Evolutionary conservation across 2,329 filamentous ascomycete species (phyloP), one percentile per base, ranked within the genome.

Genomic region (Sordariomycetes sp.): DNA sequence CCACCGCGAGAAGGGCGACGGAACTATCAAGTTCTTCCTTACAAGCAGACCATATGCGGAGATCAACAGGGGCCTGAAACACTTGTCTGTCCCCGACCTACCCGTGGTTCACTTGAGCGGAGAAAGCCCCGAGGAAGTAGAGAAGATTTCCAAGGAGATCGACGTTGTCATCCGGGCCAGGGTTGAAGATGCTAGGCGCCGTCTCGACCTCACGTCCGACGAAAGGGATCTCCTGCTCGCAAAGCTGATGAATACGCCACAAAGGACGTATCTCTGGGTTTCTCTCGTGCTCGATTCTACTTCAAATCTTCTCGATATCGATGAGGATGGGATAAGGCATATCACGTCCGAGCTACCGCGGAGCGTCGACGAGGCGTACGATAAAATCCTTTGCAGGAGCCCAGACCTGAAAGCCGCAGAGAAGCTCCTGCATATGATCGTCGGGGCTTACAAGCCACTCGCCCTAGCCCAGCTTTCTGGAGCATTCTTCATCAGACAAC

Each of bases 21-120:
- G 14, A 3, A 64, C 63, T 22, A 46, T 75, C 6, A 75, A 73
- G 56, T 71, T 76, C 57, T 64, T 76, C 1, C 18, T 69, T 6
- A 71, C 67, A 0, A 70, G 68, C 57, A 65, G 68, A 2, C 66
- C 67, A 0, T 69, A 70, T 57, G 46, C 59, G 1, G 52, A 66
- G 0, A 69, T 71, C 18, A 10, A 54, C 18, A 25, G 37, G 18
- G 58, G 24, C 37, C 69, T 67, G 54, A 60, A 61, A 5, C 43
- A 35, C 18, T 32, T 62, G 14, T 8, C 8, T 4, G 37, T 11
- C 18, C 58, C 11, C 40, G 54, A 3, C 34, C 16, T 22, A 55
- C 60, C 64, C 3, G 50, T 60, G 1, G 62, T 67, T 20, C 62
- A 64, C 20, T 55, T 67, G 0, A 59, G 52, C 1, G 63, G 62